Conservation (phyloP, 768 basidiomycete species). For the Tricholoma furcatifolium region DNA sequence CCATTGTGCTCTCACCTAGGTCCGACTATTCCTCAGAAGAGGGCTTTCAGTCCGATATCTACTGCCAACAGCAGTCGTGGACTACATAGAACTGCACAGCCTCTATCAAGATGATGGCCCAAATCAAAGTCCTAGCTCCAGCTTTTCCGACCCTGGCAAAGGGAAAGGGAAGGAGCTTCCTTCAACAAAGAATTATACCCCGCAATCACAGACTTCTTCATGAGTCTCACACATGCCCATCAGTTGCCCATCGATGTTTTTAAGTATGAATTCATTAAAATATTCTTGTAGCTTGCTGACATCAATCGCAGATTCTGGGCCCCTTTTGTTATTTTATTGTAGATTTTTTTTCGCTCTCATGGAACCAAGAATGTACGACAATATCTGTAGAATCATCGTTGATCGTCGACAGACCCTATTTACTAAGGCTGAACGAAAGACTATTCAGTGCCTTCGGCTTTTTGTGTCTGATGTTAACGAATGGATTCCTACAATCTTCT, state of each 20-base stretch:
- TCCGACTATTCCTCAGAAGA: slow-evolving; percentile 73
- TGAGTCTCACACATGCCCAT: slow-evolving; percentile 5
- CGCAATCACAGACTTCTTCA: slow-evolving; percentile 17
- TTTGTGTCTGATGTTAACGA: not conserved
- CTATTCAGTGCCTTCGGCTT: not conserved
- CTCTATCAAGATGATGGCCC: slow-evolving; percentile 66
- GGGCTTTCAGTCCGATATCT: slow-evolving; percentile 88
- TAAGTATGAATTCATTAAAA: not conserved
- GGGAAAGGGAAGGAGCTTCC: slow-evolving; percentile 35
- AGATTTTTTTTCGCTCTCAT: slow-evolving; percentile 6
- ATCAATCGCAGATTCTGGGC: slow-evolving; percentile 4
- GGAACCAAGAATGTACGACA: slow-evolving; percentile 16
- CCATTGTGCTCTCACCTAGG: slow-evolving; percentile 24
- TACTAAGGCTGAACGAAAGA: slow-evolving; percentile 1
- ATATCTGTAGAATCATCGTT: slow-evolving; percentile 14
- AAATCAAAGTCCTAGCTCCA: slow-evolving; percentile 14
- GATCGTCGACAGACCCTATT: not conserved
- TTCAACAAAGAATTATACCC: slow-evolving; percentile 26
- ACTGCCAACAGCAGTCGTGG: slow-evolving; percentile 85
- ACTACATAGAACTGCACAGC: slow-evolving; percentile 88
- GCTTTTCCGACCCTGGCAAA: slow-evolving; percentile 24
- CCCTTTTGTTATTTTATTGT: slow-evolving; percentile 12
- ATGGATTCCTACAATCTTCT: not conserved
- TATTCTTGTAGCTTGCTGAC: not conserved
- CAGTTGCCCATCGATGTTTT: not conserved